phyloP scores from a whole-genome alignment of 106 monocot genomes.

The Gastrodia elata region DNA sequence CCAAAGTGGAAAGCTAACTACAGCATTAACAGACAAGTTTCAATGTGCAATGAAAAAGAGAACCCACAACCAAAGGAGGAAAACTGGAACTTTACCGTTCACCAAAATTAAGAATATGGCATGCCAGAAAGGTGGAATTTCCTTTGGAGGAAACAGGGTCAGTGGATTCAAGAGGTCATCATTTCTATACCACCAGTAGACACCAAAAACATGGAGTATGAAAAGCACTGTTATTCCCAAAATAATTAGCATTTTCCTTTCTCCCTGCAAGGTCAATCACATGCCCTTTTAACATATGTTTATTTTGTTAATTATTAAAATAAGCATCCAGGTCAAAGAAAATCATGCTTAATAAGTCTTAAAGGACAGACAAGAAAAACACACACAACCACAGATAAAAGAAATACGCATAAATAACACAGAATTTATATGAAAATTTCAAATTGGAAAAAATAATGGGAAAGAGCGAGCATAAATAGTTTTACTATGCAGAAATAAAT shows the following conservation, averaged over 20 bases:
- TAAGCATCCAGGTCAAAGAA: neutral
- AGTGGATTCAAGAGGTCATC: conserved; percentile 69
- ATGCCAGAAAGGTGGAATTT: conserved; percentile 96
- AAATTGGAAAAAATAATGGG: too few relatives aligned
- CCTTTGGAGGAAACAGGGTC: conserved; percentile 70
- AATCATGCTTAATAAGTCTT: neutral
- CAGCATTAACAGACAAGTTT: neutral
- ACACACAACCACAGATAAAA: neutral
- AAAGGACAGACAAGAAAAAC: neutral
- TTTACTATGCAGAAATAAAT: too few relatives aligned
- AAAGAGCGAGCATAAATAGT: too few relatives aligned
- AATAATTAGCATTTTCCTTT: conserved; percentile 66
- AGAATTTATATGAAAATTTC: too few relatives aligned
- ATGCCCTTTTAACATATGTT: neutral
- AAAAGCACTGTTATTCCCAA: conserved; percentile 65
- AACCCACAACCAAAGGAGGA: neutral
- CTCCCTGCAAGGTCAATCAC: conserved; percentile 45
- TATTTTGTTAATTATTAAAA: neutral
- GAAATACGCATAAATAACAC: neutral
- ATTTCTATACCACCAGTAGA: conserved; percentile 87
- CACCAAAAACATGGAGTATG: conserved; percentile 63
- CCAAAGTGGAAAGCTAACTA: neutral
- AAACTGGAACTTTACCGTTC: conserved; percentile 48
- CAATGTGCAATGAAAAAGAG: neutral
- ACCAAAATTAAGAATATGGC: conserved; percentile 86